Conservation (phyloP, 768 basidiomycete genomes). For the Hericium erinaceus region DNA sequence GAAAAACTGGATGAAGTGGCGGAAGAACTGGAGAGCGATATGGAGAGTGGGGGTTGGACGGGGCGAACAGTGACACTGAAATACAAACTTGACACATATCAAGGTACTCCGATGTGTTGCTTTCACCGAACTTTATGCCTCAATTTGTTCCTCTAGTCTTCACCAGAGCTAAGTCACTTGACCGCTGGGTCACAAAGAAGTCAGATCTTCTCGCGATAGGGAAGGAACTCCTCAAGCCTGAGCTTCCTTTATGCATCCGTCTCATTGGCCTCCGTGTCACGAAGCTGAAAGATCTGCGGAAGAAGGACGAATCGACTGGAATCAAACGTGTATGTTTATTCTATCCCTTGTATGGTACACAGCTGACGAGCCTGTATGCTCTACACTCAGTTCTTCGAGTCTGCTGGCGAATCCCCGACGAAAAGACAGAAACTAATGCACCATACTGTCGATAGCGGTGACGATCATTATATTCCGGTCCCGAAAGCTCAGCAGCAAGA, state of each 20-base stretch:
- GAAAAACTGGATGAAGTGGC: slow-evolving; percentile 76
- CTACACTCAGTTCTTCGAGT: slow-evolving; percentile 47
- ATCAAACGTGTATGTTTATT: slow-evolving; percentile 60
- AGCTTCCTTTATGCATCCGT: slow-evolving; percentile 70
- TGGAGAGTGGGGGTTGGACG: slow-evolving; percentile 70
- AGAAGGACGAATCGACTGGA: slow-evolving; percentile 34
- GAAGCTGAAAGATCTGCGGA: slow-evolving; percentile 76
- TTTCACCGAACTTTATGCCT: neutral
- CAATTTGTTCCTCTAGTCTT: slow-evolving; percentile 37
- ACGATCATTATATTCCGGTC: neutral
- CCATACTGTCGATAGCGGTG: neutral
- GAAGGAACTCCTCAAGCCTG: slow-evolving; percentile 70
- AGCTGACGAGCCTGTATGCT: neutral
- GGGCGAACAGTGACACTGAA: slow-evolving; percentile 88
- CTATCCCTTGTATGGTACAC: neutral
- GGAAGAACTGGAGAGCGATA: slow-evolving; percentile 71
- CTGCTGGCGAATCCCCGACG: slow-evolving; percentile 22
- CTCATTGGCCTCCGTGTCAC: slow-evolving; percentile 85
- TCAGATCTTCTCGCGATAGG: slow-evolving; percentile 78
- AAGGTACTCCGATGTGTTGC: slow-evolving; percentile 36
- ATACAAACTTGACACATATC: slow-evolving; percentile 85
- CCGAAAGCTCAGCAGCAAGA: slow-evolving; percentile 17
- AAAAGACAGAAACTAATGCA: slow-evolving; percentile 31
- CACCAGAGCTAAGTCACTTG: slow-evolving; percentile 75
- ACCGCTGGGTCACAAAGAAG: slow-evolving; percentile 63